Base-by-base conservation (phyloP, 257 asterid genomes). In the Capsicum rhomboideum region DNA sequence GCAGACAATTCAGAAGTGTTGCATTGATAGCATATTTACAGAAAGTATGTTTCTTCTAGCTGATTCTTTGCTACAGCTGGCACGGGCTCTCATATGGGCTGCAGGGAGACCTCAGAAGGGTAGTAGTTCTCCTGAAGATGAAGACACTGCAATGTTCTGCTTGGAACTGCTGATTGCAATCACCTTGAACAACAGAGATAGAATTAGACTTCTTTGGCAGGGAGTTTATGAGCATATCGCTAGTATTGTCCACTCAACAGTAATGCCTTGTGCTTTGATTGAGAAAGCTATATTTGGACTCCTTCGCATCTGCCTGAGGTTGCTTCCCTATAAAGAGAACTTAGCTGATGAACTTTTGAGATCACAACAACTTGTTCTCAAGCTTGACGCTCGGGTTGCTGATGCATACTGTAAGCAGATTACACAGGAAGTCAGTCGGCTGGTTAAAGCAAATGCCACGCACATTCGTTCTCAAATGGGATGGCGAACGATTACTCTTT, bases 321-420 rank as follows among this genome's bases (percentile, higher is more conserved):
- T 94, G 89, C 93, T 96, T 84, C 99, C 99, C 1, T 96, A 96
- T 83, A 94, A 96, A 88, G 97, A 94, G 90, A 91, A 92, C 87
- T 85, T 95, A 84, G 97, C 96, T 21, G 99, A 95, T 83, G 97
- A 94, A 80, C 94, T 94, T 72, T 86, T 95, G 86, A 90, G 97
- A 82, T 94, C 98, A 12, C 88, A 93, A 9, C 97, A 95, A 63
- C 89, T 93, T 26, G 98, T 94, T 83, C 97, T 94, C 84, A 95
- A 95, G 90, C 97, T 95, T 21, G 99, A 94, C 54, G 97, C 95
- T 0, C 90, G 99, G 26, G 99, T 95, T 63, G 98, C 97, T 18
- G 99, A 95, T 84, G 97, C 95, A 44, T 95, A 94, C 90, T 94
- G 99, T 85, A 97, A 95, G 90, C 98, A 95, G 88, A 94, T 95